Base-by-base conservation (phyloP, 495 filamentous ascomycete genomes). In the Penicillium soppii region DNA sequence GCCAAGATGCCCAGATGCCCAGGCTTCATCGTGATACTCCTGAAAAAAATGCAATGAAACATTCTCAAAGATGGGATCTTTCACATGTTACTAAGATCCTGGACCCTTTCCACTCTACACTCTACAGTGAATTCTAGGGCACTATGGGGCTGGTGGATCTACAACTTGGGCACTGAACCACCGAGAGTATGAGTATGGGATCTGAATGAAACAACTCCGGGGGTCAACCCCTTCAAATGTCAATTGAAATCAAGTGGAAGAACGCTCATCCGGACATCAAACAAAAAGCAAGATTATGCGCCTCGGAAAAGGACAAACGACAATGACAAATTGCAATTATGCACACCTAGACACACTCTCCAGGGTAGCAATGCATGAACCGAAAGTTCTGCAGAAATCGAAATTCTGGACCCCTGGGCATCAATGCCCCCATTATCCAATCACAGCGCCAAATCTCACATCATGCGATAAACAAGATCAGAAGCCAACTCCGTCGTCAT, bases 381-480 rank as follows among this genome's bases (percentile, higher is more conserved):
- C 25, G 25, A 47, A 40, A 21, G 15, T n/a, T 35, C 10, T 47
- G 43, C 50, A 47, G 19, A 38, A 26, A 21, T n/a, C 19, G 37
- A 45, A 21, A 7, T 47, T 32, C 29, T 32, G 29, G 29, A 12
- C 29, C n/a, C n/a, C 29, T 52, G 9, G 49, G 40, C 49, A 52
- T 13, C 32, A 9, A 22, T 10, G 7, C 22, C 30, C 36, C 36
- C 27, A 33, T 17, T 27, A 38, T 15, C 45, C 52, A 50, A 55
- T 55, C 56, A 54, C 37, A 56, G n/a, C 13, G 9, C 19, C 13
- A 7, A 19, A 30, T 42, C 15, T 66, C 55, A 69, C 68, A 70
- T 69, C 70, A 75, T 73, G 6, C 72, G 71, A 42, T 74, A 76
- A n/a, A 76, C 67, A 60, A 76, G 58, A 64, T 76, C 73, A 43